These are phyloP conservation scores for Vanderwaltozyma tropicalis DNA, from an alignment of 805 yeast species.

Conservation along the genomic window DNA sequence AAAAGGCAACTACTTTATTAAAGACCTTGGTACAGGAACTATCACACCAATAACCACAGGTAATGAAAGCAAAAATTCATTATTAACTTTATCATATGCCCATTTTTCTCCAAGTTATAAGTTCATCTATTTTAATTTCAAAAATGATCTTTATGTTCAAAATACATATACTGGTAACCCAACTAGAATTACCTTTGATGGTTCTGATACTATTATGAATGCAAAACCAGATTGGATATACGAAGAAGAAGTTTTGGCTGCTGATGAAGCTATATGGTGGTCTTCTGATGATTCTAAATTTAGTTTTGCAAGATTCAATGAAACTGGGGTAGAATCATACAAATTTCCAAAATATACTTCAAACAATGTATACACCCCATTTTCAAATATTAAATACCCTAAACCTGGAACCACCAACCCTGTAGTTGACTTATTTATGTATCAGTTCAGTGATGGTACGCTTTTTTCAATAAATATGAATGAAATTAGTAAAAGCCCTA, in stretches of 20 bases:
- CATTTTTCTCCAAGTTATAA: conserved; percentile 54
- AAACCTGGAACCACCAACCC: conserved; percentile 65
- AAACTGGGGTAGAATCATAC: conserved; percentile 45
- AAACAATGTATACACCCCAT: conserved; percentile 35
- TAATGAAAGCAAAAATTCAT: conserved; percentile 4
- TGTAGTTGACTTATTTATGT: conserved; percentile 36
- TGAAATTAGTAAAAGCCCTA: conserved; percentile 17
- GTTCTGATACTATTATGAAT: conserved; percentile 41
- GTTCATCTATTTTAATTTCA: conserved; percentile 44
- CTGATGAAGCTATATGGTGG: conserved; percentile 65
- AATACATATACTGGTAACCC: conserved; percentile 18
- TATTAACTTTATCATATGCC: conserved; percentile 32
- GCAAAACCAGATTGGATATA: conserved; percentile 80
- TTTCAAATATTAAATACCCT: conserved; percentile 49
- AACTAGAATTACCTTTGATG: conserved; percentile 34
- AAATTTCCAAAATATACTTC: conserved; percentile 43
- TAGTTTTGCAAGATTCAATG: conserved; percentile 48
- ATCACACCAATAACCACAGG: conserved; percentile 26
- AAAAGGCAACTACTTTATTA: conserved; percentile 49
- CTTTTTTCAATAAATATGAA: conserved; percentile 17
- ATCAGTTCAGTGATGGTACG: conserved; percentile 26
- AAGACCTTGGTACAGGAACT: conserved; percentile 34
- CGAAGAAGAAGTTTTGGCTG: conserved; percentile 63
- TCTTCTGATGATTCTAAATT: conserved; percentile 48
- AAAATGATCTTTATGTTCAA: conserved; percentile 45